Evolutionary conservation across 345 rosid species (phyloP), one percentile per base, ranked within the genome.

Genomic region (Anacardium occidentale): DNA sequence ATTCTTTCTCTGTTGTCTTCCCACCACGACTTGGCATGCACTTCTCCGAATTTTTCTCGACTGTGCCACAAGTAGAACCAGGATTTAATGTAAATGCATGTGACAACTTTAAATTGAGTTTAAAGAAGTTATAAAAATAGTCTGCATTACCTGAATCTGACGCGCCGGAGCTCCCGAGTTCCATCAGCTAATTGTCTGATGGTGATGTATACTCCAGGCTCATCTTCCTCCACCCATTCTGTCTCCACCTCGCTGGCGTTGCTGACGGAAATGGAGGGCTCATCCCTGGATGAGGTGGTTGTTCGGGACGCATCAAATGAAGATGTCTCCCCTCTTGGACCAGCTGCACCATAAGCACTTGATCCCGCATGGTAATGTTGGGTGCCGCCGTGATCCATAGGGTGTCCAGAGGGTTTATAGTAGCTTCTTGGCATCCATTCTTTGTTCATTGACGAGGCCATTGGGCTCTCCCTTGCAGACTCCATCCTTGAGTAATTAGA

Each of bases 1-100:
- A 94, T 94, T 81, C 98, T 90, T 58, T 90, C 98, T 76, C 97
- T 88, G 83, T 94, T 94, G 83, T 92, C 90, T 77, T 94, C 98
- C 98, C 98, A 94, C 98, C 98, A 94, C 45, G 54, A 68, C 88
- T 92, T 94, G n/a, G 98, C 98, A 3, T 90, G 86, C 75, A 92
- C 91, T 79, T 92, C 97, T 60, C 97, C 98, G 17, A 94, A 94
- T 68, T 71, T 81, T 80, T 94, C 98, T 0, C 98, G 98, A 83
- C 98, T 94, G 93, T 70, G 1, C 37, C 37, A 61, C 54, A 57
- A 17, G 5, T 58, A 58, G 14, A 66, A 57, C 2, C 0, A 42
- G 53, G 48, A 52, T 29, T 62, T 40, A 10, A 6, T 17, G 29
- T 20, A 17, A 37, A 37, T 6, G 15, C 44, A 32, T 22, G 15